phyloP scores from a whole-genome alignment of 768 basidiomycete genomes.

The Podaxis sp. region DNA sequence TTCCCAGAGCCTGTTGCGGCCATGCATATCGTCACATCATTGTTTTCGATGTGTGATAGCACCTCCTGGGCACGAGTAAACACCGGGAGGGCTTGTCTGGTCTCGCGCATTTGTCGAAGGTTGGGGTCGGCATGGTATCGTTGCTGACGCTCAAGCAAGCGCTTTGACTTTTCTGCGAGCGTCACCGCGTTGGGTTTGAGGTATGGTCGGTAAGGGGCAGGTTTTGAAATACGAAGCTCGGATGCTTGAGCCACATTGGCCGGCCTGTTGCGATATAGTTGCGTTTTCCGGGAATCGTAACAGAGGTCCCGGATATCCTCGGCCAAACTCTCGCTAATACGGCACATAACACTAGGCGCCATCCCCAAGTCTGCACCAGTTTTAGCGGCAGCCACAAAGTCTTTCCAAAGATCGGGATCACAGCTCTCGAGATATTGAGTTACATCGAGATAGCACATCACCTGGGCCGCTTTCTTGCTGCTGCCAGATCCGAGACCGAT shows the following conservation, averaged over 20 bases:
- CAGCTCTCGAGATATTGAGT: slow-evolving; percentile 83
- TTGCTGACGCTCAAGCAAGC: slow-evolving; percentile 51
- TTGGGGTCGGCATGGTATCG: slow-evolving; percentile 59
- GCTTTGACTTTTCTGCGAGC: slow-evolving; percentile 51
- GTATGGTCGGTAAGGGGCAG: slow-evolving; percentile 7
- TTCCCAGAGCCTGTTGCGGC: slow-evolving; percentile 92
- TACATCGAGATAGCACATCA: slow-evolving; percentile 83
- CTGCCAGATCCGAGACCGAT: slow-evolving; percentile 77
- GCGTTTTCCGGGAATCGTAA: slow-evolving; percentile 59
- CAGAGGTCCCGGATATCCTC: slow-evolving; percentile 72
- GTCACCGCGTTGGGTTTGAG: slow-evolving; percentile 1
- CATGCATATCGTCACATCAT: slow-evolving; percentile 89
- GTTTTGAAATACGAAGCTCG: background rate
- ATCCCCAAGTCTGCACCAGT: slow-evolving; percentile 68
- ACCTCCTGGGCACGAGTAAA: slow-evolving; percentile 65
- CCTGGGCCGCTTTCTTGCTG: slow-evolving; percentile 70
- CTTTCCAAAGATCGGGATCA: slow-evolving; percentile 77
- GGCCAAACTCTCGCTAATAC: slow-evolving; percentile 60
- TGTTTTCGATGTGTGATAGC: slow-evolving; percentile 61
- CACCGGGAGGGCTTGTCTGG: slow-evolving; percentile 73
- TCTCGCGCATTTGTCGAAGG: slow-evolving; percentile 63
- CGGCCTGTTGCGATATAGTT: slow-evolving; percentile 67
- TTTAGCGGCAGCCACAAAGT: slow-evolving; percentile 59
- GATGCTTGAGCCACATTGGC: slow-evolving; percentile 19
- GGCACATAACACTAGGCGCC: slow-evolving; percentile 67